Base-by-base conservation (phyloP, 768 basidiomycete species). In the Paxillus involutus region DNA sequence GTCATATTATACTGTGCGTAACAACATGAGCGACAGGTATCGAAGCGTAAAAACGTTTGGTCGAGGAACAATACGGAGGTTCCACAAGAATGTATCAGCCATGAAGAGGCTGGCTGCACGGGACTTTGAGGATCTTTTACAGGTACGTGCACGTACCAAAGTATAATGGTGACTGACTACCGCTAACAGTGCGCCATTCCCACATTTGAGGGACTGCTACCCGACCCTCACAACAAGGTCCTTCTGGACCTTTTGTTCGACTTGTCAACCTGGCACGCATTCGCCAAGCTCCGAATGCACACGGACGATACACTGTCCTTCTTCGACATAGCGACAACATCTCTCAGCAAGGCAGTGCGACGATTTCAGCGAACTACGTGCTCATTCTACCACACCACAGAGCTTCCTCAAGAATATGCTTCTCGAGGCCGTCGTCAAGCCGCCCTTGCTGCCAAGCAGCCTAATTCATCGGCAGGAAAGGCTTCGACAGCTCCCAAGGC, bases 111-210 rank as follows among this genome's bases (percentile, higher is more conserved):
- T 75, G 3, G 73, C 71, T 9, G 75, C 73, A 1, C 62, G 64
- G 10, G 72, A 77, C 44, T 76, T 64, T 51, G 71, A 76, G 46
- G 75, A 76, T 45, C 55, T 75, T 2, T 46, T 75, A 0, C 75
- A 75, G 60, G 56, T 57, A 17, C 40, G 45, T 48, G 9, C 2
- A 14, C 19, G 26, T 33, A 7, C 32, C 32, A 9, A 13, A 30
- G 9, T 37, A 24, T 7, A 8, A 16, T 5, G n/a, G 16, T n/a
- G 36, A 17, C 14, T 11, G 10, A n/a, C n/a, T 9, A 11, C 10
- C 10, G 17, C 46, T 19, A n/a, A 35, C 6, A 74, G 73, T 72
- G 56, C n/a, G n/a, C n/a, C n/a, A n/a, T n/a, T n/a, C n/a, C n/a
- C n/a, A n/a, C n/a, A n/a, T n/a, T n/a, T n/a, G n/a, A n/a, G n/a